Percentiles rank a stretch among this genome's conserved stretches.
phyloP scores from a whole-genome alignment of 352 stramenopile species.

The Phytopythium delawarense region DNA sequence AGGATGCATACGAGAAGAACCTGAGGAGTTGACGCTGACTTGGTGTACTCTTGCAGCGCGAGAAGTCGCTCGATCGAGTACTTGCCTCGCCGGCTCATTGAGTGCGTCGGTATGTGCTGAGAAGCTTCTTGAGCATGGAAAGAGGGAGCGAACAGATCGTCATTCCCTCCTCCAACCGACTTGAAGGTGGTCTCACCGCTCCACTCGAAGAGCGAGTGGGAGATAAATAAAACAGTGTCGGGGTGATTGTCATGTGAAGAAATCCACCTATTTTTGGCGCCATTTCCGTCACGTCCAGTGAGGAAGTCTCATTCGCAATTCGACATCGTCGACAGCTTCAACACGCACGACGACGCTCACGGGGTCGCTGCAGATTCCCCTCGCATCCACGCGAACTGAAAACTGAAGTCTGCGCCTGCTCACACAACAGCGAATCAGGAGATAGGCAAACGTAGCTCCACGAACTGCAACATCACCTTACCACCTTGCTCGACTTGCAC shows the following conservation, averaged over 20 bases:
- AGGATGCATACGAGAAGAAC: constrained; percentile 12
- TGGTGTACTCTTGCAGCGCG: constrained; percentile 21
- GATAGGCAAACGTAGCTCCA: too few species aligned
- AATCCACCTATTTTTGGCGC: too few species aligned
- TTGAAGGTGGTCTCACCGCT: too few species aligned
- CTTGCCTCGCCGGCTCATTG: constrained; percentile 23
- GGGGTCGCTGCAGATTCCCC: too few species aligned
- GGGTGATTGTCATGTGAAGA: too few species aligned
- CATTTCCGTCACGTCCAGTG: too few species aligned
- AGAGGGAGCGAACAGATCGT: not conserved
- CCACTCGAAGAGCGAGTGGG: too few species aligned
- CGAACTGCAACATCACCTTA: not conserved
- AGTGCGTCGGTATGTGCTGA: not conserved
- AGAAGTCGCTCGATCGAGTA: constrained; percentile 23
- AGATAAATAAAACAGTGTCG: too few species aligned
- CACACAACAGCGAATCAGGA: too few species aligned
- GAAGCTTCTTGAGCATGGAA: not conserved
- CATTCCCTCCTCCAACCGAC: not conserved
- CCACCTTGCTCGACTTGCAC: constrained; percentile 21
- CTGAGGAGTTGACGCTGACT: constrained; percentile 8
- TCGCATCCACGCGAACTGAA: not conserved
- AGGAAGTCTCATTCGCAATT: too few species aligned
- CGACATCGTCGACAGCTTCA: too few species aligned
- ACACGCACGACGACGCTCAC: too few species aligned
- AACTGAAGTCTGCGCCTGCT: not conserved